Percentiles rank a stretch among this genome's conserved stretches.
Conservation (phyloP, 495 filamentous ascomycete species). For the Penicillium pulvis region DNA sequence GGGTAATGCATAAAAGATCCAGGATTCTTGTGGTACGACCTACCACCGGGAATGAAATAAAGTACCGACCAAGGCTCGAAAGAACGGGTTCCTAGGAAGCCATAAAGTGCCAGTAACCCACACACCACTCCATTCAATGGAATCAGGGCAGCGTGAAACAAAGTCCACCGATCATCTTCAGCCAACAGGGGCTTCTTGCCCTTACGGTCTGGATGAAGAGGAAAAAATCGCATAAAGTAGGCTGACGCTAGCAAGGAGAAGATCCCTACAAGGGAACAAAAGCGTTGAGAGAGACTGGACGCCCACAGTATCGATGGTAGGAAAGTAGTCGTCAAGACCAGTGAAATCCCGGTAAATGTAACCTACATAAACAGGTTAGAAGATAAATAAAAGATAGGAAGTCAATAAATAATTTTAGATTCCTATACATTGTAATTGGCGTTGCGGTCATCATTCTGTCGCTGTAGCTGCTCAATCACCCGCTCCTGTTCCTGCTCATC, state of each 20-base stretch:
- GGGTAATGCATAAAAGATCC: background rate
- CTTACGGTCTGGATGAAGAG: conserved; percentile 36
- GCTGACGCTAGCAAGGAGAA: conserved; percentile 62
- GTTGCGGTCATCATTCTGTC: conserved; percentile 60
- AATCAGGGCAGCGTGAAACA: conserved; percentile 23
- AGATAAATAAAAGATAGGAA: background rate
- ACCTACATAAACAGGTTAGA: conserved; percentile 33
- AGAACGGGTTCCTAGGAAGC: conserved; percentile 16
- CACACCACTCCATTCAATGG: conserved; percentile 30
- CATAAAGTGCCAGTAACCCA: conserved; percentile 29
- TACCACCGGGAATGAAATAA: conserved; percentile 44
- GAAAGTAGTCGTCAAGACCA: conserved; percentile 54
- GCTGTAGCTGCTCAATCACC: conserved; percentile 59
- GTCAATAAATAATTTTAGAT: background rate
- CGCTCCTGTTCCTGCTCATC: conserved; percentile 78
- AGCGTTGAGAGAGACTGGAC: conserved; percentile 21
- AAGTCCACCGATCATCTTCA: conserved; percentile 17
- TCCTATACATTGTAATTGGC: conserved; percentile 54
- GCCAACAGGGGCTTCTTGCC: conserved; percentile 31
- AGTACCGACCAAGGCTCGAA: conserved; percentile 22
- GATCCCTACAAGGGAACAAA: conserved; percentile 57
- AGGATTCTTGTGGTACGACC: conserved; percentile 11
- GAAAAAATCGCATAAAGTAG: conserved; percentile 45
- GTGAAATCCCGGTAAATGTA: conserved; percentile 59
- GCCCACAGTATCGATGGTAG: conserved; percentile 49